Conservation (phyloP, 1,284 basidiomycete species). For the Trametes pubescens region DNA sequence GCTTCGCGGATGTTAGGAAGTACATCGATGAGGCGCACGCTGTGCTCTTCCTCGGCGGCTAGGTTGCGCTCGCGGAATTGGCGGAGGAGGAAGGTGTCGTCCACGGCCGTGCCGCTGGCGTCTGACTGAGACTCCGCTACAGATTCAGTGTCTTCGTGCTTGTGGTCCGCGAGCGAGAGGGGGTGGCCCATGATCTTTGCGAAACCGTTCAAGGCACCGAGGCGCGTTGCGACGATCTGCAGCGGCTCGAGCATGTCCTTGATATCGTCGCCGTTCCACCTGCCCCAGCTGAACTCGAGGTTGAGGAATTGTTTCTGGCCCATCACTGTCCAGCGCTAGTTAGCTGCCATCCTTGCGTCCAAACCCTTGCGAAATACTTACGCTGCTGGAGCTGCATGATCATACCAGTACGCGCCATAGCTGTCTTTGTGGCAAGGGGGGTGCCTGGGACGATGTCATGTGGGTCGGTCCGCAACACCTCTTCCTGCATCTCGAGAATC, state of each 20-base stretch:
- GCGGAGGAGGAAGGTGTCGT: constrained; percentile 52
- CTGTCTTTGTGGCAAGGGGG: constrained; percentile 43
- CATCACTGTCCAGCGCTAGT: constrained; percentile 39
- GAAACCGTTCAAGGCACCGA: constrained; percentile 50
- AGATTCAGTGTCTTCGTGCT: constrained; percentile 16
- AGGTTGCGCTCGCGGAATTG: constrained; percentile 46
- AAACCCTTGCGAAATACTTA: constrained; percentile 20
- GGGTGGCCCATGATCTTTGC: constrained; percentile 37
- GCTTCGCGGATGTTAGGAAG: constrained; percentile 55
- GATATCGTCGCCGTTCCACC: constrained; percentile 62
- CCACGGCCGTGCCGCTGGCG: constrained; percentile 19
- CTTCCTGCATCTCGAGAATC: constrained; percentile 50
- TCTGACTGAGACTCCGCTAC: constrained; percentile 23
- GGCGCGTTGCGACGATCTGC: constrained; percentile 49
- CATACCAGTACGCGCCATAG: constrained; percentile 39
- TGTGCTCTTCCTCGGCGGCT: constrained; percentile 46
- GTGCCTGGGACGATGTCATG: constrained; percentile 44
- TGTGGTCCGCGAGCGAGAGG: constrained; percentile 14
- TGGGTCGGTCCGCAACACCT: constrained; percentile 48
- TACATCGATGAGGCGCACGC: constrained; percentile 54
- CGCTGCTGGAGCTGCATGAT: constrained; percentile 38
- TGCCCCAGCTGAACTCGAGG: constrained; percentile 61
- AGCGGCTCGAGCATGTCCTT: constrained; percentile 55
- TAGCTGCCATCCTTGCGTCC: neutral
- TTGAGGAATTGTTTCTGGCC: constrained; percentile 56